A percentile compares a stretch with the other conserved stretches of the same genome.
phyloP scores from a whole-genome alignment of 495 filamentous ascomycete genomes.

The Bombardia bombarda region DNA sequence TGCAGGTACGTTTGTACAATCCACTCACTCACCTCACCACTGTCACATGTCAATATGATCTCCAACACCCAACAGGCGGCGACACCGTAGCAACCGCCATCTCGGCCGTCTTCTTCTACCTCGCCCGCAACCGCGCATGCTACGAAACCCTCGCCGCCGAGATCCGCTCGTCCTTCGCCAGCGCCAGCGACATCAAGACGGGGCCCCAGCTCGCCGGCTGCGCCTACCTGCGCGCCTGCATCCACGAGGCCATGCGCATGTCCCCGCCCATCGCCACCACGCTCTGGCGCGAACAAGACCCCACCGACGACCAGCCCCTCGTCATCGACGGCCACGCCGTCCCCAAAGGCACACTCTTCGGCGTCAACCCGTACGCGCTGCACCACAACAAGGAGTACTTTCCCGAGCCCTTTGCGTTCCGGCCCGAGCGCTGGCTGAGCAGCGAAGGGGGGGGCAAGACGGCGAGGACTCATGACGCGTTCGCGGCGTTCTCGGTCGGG shows the following conservation, averaged over 20 bases:
- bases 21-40: too few species aligned
- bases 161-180: constrained; percentile 28
- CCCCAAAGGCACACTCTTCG: constrained; percentile 26
- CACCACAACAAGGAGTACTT: constrained; percentile 36
- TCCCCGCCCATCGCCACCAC: constrained; percentile 41
- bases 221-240: constrained; percentile 38
- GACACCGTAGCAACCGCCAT: constrained; percentile 41
- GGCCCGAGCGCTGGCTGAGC: constrained; percentile 37
- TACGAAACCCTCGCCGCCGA: constrained; percentile 34
- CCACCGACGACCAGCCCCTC: constrained; percentile 38
- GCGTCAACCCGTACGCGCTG: constrained; percentile 28
- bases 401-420: constrained; percentile 30
- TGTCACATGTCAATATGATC: too few species aligned
- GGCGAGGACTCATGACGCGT: constrained; percentile 25
- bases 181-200: constrained; percentile 28
- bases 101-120: constrained; percentile 45
- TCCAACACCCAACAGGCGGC: too few species aligned
- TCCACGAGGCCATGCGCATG: constrained; percentile 55
- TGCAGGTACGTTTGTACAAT: too few species aligned
- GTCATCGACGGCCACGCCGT: constrained; percentile 22
- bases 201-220: constrained; percentile 39
- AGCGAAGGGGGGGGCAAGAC: not conserved
- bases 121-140: constrained; percentile 36
- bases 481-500: constrained; percentile 38
- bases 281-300: constrained; percentile 34